These are phyloP conservation scores for Dryas drummondii DNA, from an alignment of 306 rosid genomes.

Conservation along the genomic window DNA sequence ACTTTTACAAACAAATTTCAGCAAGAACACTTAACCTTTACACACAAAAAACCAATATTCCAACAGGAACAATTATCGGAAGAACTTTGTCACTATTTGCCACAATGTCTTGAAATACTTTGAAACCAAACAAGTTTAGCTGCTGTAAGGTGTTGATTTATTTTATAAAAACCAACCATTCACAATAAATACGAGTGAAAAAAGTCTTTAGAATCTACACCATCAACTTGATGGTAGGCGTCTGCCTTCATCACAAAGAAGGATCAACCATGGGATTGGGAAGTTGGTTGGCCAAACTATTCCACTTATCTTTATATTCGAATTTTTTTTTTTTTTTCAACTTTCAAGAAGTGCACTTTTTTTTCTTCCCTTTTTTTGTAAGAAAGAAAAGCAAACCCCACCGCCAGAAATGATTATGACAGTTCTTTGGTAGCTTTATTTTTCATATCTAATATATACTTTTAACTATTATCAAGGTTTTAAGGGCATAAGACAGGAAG, in stretches of 20 bases:
- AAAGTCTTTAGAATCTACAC: slow-evolving; percentile 3
- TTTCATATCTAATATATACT: background rate
- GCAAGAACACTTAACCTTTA: background rate
- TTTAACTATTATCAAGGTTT: no score
- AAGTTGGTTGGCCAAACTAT: background rate
- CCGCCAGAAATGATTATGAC: background rate
- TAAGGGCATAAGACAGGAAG: no score
- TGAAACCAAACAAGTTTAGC: background rate
- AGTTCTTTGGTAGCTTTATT: background rate
- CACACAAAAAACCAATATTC: background rate
- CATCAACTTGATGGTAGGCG: slow-evolving; percentile 9
- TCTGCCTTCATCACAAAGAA: background rate
- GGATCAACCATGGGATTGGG: background rate
- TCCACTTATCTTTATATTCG: background rate
- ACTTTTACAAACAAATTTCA: background rate
- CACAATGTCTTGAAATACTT: background rate
- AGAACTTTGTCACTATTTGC: background rate
- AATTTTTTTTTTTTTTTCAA: background rate
- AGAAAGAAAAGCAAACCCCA: background rate
- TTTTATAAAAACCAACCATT: background rate
- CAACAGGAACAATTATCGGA: slow-evolving; percentile 6
- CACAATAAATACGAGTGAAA: slow-evolving; percentile 16
- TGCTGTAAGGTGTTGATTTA: background rate
- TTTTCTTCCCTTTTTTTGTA: background rate
- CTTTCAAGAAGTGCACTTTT: background rate